phyloP scores from a whole-genome alignment of 306 rosid species.

The Senna tora region DNA sequence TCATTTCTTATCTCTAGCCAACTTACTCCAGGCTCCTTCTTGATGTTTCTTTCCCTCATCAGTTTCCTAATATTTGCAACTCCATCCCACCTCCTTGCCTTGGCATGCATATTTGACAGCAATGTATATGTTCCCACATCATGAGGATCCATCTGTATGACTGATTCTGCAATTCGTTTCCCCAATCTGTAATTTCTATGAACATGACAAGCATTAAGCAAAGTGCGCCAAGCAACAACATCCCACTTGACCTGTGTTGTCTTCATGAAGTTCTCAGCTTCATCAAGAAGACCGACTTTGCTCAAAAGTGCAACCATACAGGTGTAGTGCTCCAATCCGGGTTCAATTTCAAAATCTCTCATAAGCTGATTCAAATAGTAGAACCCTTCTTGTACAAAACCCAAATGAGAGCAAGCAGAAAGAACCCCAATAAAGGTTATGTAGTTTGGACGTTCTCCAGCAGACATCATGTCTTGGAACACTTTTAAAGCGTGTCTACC shows the following conservation, averaged over 20 bases:
- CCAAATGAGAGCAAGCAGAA: constrained; percentile 64
- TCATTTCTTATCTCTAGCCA: constrained; percentile 76
- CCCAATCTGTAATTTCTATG: constrained; percentile 71
- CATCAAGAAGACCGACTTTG: constrained; percentile 64
- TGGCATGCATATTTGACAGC: constrained; percentile 80
- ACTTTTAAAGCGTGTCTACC: constrained; percentile 62
- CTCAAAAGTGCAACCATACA: constrained; percentile 70
- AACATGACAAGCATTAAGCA: constrained; percentile 84
- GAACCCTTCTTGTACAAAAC: constrained; percentile 59
- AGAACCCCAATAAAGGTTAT: constrained; percentile 65
- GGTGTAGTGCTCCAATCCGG: constrained; percentile 82
- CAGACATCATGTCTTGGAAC: constrained; percentile 56
- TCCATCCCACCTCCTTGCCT: constrained; percentile 62
- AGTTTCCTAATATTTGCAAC: constrained; percentile 66
- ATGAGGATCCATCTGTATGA: constrained; percentile 72
- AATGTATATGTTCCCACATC: constrained; percentile 77
- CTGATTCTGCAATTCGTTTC: constrained; percentile 58
- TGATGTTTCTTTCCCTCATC: constrained; percentile 77
- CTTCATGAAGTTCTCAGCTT: constrained; percentile 69
- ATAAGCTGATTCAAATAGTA: constrained; percentile 55
- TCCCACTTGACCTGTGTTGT: constrained; percentile 74
- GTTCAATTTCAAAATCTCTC: constrained; percentile 55
- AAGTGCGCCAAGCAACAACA: constrained; percentile 79
- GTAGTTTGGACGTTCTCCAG: constrained; percentile 53
- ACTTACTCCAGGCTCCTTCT: constrained; percentile 87